Base-by-base conservation (phyloP, 345 rosid species). In the Carallia pectinifolia region DNA sequence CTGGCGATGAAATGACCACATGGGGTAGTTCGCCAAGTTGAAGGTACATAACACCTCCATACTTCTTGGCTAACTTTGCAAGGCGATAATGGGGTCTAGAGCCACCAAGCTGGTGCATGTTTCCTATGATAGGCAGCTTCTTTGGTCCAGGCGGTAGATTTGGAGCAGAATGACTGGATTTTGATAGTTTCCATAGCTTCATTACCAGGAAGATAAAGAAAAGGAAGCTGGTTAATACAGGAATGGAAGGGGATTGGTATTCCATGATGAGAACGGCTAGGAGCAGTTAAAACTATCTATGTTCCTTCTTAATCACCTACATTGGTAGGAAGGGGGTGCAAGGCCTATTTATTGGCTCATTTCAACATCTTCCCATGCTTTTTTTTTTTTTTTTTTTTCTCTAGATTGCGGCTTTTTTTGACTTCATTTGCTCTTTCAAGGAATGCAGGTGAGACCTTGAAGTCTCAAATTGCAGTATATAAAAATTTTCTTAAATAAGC, bases 41-140 rank as follows among this genome's bases (percentile, higher is more conserved):
- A 62, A 70, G 17, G 4, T 18, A n/a, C 74, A 70, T 70, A 0
- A 70, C 15, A 6, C 48, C 56, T 23, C 74, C 74, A 7, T 70
- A 29, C 19, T n/a, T 70, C 40, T 37, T 70, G 8, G 67, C 59
- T 23, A 62, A 48, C 2, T 70, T 53, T 27, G 15, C 5, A 7
- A 48, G 50, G 9, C 60, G 19, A 12, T 50, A 52, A 38, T 70
- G 74, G 58, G 64, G 56, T 4, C 30, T 64, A 23, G 66, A 16
- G 8, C 74, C 73, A 50, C 23, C 7, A 0, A 80, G 62, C 31
- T 72, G 74, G 54, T 78, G 84, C 34, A 78, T 2, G 53, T 78
- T 83, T 5, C 86, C 86, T 2, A 80, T 47, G 13, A 83, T 0
- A 34, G 84, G 86, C 4, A 80, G 58, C 50, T 71, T 75, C 75